Base-by-base conservation (phyloP, 177 flowering plant genomes). In the Telopea speciosissima region DNA sequence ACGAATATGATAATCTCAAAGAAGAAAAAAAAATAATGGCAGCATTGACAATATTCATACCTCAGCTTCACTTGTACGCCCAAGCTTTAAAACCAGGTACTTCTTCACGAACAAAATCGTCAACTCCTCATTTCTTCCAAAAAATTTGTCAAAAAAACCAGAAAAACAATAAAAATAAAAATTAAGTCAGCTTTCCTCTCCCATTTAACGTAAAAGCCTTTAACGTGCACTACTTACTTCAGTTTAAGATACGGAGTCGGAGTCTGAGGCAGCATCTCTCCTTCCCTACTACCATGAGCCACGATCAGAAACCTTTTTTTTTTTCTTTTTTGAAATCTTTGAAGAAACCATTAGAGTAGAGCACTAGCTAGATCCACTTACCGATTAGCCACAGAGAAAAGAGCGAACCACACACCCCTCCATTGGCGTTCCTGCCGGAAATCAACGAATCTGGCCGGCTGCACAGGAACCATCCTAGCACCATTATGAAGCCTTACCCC, bases 181-280 rank as follows among this genome's bases (percentile, higher is more conserved):
- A 19, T 49, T 5, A 49, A 2, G 54, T 49, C 72, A 74, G 73
- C 72, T 49, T 71, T 71, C 17, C 71, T 61, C 75, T 64, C n/a
- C n/a, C n/a, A n/a, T n/a, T n/a, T n/a, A n/a, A n/a, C n/a, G n/a
- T n/a, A n/a, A n/a, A 72, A 52, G 21, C 8, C 22, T 36, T 60
- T 67, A 70, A 62, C 60, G 49, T 71, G 77, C 66, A 42, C 67
- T 70, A 74, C 84, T 77, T 71, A 81, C 84, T 73, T 79, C 67
- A 81, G 80, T 79, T 82, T 81, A 68, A 81, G 79, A 63, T 81
- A 81, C 66, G 81, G 75, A 72, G 75, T 81, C 9, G 80, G 74
- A 24, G 79, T 67, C 65, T 81, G 80, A 22, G 82, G 82, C 56
- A 79, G 68, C 19, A 49, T 72, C 22, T 70, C 80, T 14, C 72